A percentile compares a stretch with the other conserved stretches of the same genome.
Evolutionary conservation across 2,329 filamentous ascomycete genomes (phyloP).

Genomic region (Ophiostoma sp.): DNA sequence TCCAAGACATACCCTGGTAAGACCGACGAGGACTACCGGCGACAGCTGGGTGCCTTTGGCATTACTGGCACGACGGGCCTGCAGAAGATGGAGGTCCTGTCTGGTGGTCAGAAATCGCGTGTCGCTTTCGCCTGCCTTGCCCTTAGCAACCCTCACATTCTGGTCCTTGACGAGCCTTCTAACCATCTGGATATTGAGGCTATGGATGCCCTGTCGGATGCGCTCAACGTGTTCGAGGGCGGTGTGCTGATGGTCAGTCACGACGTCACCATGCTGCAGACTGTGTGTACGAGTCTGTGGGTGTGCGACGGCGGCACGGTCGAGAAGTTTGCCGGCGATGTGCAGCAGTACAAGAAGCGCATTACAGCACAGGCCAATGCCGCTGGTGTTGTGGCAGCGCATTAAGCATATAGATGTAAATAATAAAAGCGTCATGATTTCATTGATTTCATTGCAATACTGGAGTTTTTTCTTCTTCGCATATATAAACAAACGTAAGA

Average conservation of each 20-base stretch:
- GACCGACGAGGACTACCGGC: constrained; percentile 93
- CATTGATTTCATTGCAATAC: not conserved
- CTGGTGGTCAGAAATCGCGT: constrained; percentile 96
- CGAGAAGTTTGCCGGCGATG: constrained; percentile 91
- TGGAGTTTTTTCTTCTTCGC: not conserved
- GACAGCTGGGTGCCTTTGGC: constrained; percentile 84
- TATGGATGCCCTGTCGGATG: constrained; percentile 89
- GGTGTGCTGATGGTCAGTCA: constrained; percentile 98
- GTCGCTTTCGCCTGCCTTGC: constrained; percentile 97
- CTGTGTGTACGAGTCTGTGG: constrained; percentile 91
- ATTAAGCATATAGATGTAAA: constrained; percentile 36
- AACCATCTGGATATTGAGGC: constrained; percentile 99
- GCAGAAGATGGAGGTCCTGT: constrained; percentile 90
- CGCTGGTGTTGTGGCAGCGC: constrained; percentile 72
- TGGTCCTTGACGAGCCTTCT: constrained; percentile 96
- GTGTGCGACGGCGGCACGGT: constrained; percentile 92
- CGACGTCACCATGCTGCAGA: constrained; percentile 98
- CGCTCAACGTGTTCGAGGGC: constrained; percentile 80
- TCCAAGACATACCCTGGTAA: constrained; percentile 82
- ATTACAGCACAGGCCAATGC: constrained; percentile 85
- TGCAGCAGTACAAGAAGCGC: constrained; percentile 96
- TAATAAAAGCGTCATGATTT: not conserved
- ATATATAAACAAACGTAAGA: not conserved
- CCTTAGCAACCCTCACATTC: constrained; percentile 88
- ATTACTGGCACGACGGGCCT: constrained; percentile 92